phyloP scores from a whole-genome alignment of 352 stramenopile species.

The Phytophthora tentaculata region DNA sequence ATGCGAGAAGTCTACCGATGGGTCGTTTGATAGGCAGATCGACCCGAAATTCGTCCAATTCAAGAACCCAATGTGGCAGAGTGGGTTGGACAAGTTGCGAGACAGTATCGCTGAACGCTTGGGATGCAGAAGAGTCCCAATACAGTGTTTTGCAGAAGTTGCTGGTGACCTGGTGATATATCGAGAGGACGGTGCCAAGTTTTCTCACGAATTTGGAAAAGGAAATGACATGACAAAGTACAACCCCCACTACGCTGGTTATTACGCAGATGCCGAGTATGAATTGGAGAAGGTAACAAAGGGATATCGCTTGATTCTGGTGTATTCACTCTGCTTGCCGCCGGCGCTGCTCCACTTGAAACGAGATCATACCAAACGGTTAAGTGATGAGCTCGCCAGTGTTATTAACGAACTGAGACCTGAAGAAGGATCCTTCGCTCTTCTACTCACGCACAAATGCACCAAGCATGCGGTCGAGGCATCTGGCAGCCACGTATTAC shows the following conservation, averaged over 20 bases:
- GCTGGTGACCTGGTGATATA: not conserved
- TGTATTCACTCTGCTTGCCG: not conserved
- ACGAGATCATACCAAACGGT: not conserved
- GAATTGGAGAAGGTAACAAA: too few species aligned
- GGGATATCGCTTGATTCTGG: too few species aligned
- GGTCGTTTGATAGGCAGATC: not conserved
- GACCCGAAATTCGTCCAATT: not conserved
- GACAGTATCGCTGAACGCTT: too few species aligned
- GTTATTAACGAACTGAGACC: not conserved
- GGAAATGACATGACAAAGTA: not conserved
- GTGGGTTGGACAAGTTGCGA: too few species aligned
- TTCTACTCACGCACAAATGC: not conserved
- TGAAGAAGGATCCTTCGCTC: not conserved
- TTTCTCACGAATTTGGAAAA: not conserved
- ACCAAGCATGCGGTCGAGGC: constrained; percentile 1
- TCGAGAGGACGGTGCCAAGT: not conserved
- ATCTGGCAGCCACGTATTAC: not conserved
- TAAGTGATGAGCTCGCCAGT: not conserved
- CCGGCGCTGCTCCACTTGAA: not conserved
- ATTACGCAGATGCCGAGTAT: not conserved
- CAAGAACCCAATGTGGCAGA: not conserved
- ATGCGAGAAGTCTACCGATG: not conserved
- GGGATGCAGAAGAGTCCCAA: too few species aligned
- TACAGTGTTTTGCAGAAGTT: too few species aligned
- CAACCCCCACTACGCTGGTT: not conserved